phyloP scores from a whole-genome alignment of 208 protist genomes.

The Tritrichomonas musculus region DNA sequence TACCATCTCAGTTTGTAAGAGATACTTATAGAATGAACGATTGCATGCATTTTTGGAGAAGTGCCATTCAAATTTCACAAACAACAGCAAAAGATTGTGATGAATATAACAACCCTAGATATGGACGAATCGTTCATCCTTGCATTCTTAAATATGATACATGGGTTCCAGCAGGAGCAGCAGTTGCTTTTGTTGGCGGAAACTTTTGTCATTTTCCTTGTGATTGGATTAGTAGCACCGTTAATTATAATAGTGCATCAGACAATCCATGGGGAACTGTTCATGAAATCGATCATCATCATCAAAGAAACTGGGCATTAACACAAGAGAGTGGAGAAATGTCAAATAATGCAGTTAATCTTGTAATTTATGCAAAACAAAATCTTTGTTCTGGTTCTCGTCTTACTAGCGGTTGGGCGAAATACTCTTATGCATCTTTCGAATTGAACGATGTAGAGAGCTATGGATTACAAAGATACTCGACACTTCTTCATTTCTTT shows the following conservation, averaged over 20 bases:
- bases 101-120: neutral
- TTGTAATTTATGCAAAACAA: no score
- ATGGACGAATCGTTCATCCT: neutral
- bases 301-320: neutral
- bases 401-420: no score
- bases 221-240: no score
- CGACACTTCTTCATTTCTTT: no score
- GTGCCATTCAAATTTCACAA: no score
- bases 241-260: neutral
- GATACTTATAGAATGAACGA: neutral
- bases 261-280: neutral
- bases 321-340: neutral
- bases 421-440: no score
- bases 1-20: neutral
- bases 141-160: neutral
- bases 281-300: neutral
- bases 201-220: neutral
- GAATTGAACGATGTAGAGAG: no score
- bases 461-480: no score
- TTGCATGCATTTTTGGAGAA: neutral
- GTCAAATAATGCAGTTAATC: neutral
- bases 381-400: no score
- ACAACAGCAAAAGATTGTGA: neutral
- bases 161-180: neutral
- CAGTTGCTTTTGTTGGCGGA: neutral